phyloP scores from a whole-genome alignment of 495 filamentous ascomycete genomes.

The Hypoxylon intermedium region DNA sequence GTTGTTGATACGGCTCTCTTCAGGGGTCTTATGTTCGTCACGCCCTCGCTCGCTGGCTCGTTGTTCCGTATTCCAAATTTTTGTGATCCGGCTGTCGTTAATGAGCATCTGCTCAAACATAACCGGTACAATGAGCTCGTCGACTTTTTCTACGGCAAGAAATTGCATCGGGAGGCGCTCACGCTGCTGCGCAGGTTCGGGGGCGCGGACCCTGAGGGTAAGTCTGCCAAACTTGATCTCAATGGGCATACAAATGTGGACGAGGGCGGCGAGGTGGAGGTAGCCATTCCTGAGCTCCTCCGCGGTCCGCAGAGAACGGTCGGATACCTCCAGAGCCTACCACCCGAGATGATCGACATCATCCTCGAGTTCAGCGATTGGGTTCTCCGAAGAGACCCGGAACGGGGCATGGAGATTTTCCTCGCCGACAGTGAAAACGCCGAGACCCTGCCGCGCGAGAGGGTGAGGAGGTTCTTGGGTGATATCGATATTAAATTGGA shows the following conservation, averaged over 20 bases:
- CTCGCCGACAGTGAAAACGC: slow-evolving; percentile 93
- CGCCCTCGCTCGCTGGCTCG: slow-evolving; percentile 81
- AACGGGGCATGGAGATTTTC: slow-evolving; percentile 94
- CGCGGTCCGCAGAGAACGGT: slow-evolving; percentile 85
- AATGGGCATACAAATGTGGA: slow-evolving; percentile 36
- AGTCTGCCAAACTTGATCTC: slow-evolving; percentile 36
- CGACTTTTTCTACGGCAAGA: slow-evolving; percentile 96
- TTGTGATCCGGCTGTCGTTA: slow-evolving; percentile 94
- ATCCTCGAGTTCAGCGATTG: slow-evolving; percentile 91
- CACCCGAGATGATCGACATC: slow-evolving; percentile 86
- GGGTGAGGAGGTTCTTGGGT: slow-evolving; percentile 76
- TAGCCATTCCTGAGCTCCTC: slow-evolving; percentile 68
- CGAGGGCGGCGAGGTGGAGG: neutral
- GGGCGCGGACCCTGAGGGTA: slow-evolving; percentile 65
- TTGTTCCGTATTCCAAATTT: slow-evolving; percentile 97
- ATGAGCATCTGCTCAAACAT: slow-evolving; percentile 86
- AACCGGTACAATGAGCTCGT: slow-evolving; percentile 92
- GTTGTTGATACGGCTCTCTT: slow-evolving; percentile 94
- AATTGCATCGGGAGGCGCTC: slow-evolving; percentile 85
- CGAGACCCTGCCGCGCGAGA: slow-evolving; percentile 80
- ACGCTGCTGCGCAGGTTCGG: slow-evolving; percentile 85
- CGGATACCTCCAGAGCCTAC: slow-evolving; percentile 86
- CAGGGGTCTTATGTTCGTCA: slow-evolving; percentile 88
- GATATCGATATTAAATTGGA: slow-evolving; percentile 73
- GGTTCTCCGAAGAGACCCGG: slow-evolving; percentile 75